Conservation (phyloP, 257 asterid genomes). For the Plantago elongata region DNA sequence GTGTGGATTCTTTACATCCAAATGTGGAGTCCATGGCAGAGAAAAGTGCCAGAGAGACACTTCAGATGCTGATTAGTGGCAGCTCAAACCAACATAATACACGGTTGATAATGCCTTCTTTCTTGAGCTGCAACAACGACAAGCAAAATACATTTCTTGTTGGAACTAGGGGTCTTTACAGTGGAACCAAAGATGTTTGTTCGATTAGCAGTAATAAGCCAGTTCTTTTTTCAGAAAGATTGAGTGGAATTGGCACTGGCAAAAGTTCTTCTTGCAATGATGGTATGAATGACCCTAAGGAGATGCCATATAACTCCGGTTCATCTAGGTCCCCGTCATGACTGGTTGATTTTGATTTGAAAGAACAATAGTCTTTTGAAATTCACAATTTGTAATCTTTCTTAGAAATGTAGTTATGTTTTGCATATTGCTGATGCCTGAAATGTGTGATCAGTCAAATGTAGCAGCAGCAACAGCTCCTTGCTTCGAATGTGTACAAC, state of each 20-base stretch:
- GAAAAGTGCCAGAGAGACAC: constrained; percentile 82
- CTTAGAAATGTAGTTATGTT: constrained; percentile 28
- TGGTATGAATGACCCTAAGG: constrained; percentile 32
- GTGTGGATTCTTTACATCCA: constrained; percentile 46
- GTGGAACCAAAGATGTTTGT: constrained; percentile 46
- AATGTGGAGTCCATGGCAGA: constrained; percentile 56
- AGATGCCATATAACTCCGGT: constrained; percentile 34
- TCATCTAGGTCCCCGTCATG: constrained; percentile 1
- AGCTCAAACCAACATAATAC: constrained; percentile 55
- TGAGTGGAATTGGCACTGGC: constrained; percentile 16
- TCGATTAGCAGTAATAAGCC: constrained; percentile 31
- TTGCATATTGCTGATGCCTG: not conserved
- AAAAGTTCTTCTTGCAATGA: constrained; percentile 14
- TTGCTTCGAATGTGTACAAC: not conserved
- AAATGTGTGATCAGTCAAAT: not conserved
- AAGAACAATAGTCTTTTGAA: not conserved
- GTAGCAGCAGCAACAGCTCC: not conserved
- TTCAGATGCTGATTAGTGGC: constrained; percentile 61
- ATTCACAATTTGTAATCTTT: constrained; percentile 20
- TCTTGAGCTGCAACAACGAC: constrained; percentile 31
- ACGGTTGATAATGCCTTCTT: constrained; percentile 46
- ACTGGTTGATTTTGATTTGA: constrained; percentile 19
- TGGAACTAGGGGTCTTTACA: constrained; percentile 68
- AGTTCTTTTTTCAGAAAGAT: constrained; percentile 30
- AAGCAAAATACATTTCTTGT: constrained; percentile 22